These are phyloP conservation scores for Saraca asoca DNA, from an alignment of 331 rosid species.

Conservation along the genomic window DNA sequence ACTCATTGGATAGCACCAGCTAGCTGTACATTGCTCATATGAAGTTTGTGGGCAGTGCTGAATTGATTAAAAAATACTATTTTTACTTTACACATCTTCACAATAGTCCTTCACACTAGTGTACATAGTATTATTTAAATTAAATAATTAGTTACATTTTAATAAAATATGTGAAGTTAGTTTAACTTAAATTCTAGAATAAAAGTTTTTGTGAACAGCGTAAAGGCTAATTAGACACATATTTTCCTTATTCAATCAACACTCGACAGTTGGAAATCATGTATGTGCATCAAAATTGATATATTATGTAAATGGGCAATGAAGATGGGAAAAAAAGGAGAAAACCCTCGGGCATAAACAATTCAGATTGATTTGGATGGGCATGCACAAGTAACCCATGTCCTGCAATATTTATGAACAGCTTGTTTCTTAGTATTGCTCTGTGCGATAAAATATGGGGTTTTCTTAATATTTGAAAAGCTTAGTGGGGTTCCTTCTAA, in stretches of 20 bases:
- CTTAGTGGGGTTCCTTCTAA: slow-evolving; percentile 23
- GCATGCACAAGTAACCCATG: not conserved
- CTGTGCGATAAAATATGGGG: not conserved
- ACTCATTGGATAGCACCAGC: too few relatives aligned
- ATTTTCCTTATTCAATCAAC: too few relatives aligned
- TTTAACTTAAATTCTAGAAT: too few relatives aligned
- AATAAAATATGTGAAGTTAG: too few relatives aligned
- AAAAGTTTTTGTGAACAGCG: too few relatives aligned
- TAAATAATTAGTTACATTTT: too few relatives aligned
- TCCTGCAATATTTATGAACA: not conserved
- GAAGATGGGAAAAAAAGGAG: not conserved
- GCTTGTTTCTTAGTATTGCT: slow-evolving; percentile 8
- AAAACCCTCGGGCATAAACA: not conserved
- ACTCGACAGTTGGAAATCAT: not conserved
- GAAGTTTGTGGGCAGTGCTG: not conserved
- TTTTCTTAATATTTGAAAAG: not conserved
- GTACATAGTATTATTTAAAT: too few relatives aligned
- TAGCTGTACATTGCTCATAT: too few relatives aligned
- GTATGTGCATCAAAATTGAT: not conserved
- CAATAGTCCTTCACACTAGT: too few relatives aligned
- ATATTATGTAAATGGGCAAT: not conserved
- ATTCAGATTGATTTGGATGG: not conserved
- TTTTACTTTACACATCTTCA: too few relatives aligned
- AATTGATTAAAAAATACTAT: too few relatives aligned
- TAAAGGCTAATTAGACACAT: too few relatives aligned